These are phyloP conservation scores for Sicyos edulis DNA, from an alignment of 306 rosid genomes.

Conservation along the genomic window DNA sequence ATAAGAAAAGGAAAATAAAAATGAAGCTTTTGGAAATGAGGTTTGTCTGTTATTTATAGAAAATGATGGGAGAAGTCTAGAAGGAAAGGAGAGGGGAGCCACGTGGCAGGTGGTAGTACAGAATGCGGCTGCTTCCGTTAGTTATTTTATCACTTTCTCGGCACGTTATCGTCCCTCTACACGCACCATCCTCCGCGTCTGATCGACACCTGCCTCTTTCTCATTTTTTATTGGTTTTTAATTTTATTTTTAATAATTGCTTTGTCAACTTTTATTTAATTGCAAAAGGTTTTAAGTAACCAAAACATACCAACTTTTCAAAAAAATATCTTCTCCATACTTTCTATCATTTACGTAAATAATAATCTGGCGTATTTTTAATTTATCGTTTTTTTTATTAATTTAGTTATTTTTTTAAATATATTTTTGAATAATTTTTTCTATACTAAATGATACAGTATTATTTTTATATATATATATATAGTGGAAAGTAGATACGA, in stretches of 20 bases:
- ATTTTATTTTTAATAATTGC: neutral
- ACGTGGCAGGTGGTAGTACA: neutral
- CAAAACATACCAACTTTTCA: no score
- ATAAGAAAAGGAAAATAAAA: neutral
- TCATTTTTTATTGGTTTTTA: neutral
- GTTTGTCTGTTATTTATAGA: neutral
- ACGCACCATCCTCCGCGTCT: slow-evolving; percentile 21
- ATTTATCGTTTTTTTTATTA: no score
- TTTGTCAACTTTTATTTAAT: no score
- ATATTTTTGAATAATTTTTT: no score
- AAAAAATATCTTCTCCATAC: no score
- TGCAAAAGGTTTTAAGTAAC: no score
- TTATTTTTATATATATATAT: no score
- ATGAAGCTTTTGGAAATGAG: neutral
- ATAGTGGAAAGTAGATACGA: no score
- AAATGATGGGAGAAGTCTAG: neutral
- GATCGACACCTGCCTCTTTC: neutral
- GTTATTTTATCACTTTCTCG: slow-evolving; percentile 11
- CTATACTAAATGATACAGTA: no score
- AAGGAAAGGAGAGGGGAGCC: neutral
- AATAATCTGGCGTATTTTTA: no score
- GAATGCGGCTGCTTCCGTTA: neutral
- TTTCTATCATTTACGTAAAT: no score
- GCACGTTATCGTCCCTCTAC: slow-evolving; percentile 11
- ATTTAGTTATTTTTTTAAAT: no score